phyloP scores from a whole-genome alignment of 1,284 basidiomycete genomes.

The Ustilago sp. region DNA sequence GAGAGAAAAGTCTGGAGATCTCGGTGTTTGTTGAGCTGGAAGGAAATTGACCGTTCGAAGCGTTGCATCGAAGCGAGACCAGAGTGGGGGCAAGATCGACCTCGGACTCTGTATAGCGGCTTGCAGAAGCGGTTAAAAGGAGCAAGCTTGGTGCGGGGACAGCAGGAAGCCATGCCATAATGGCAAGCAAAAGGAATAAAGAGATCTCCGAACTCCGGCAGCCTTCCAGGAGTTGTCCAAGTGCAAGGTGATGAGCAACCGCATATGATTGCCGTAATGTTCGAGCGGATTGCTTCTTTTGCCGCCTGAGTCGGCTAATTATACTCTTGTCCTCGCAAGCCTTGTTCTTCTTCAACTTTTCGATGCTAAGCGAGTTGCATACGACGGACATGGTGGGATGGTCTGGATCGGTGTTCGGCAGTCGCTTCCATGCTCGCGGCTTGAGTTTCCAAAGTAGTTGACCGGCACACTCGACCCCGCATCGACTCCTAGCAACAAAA shows the following conservation, averaged over 20 bases:
- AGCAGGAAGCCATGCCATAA: not conserved
- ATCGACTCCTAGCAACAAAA: slow-evolving; percentile 3
- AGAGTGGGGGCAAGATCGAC: slow-evolving; percentile 1
- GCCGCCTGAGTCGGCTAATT: slow-evolving; percentile 3
- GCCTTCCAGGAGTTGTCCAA: not conserved
- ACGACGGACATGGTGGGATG: slow-evolving; percentile 5
- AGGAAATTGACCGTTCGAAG: slow-evolving; percentile 8
- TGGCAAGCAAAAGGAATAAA: not conserved
- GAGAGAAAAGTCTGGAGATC: not conserved
- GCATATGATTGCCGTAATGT: slow-evolving; percentile 9
- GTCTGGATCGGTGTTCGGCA: slow-evolving; percentile 17
- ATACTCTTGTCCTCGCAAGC: not conserved
- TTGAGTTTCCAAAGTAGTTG: not conserved
- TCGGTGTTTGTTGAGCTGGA: slow-evolving; percentile 11
- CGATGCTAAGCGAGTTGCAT: slow-evolving; percentile 14
- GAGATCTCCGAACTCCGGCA: slow-evolving; percentile 31
- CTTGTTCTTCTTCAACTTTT: not conserved
- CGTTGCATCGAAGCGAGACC: not conserved
- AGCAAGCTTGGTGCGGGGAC: not conserved
- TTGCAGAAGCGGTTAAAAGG: not conserved
- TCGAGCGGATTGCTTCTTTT: not conserved
- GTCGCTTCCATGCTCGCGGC: not conserved
- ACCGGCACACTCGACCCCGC: not conserved
- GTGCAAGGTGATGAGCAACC: slow-evolving; percentile 6
- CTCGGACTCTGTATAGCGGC: not conserved